These are phyloP conservation scores for Rhodotorula babjevae DNA, from an alignment of 768 basidiomycete genomes.

Conservation along the genomic window DNA sequence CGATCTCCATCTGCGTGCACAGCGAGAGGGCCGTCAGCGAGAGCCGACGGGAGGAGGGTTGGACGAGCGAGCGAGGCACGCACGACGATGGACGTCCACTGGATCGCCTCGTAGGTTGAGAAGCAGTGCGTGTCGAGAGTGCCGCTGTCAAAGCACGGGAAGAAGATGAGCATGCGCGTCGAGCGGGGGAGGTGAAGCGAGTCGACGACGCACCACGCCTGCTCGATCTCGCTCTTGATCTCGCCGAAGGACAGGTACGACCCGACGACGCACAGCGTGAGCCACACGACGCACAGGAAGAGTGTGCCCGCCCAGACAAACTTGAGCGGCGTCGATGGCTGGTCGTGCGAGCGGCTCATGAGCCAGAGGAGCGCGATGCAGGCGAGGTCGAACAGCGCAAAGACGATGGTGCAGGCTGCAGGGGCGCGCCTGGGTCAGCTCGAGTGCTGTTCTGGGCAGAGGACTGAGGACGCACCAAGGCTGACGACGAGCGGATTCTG, in stretches of 20 bases:
- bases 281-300: neutral
- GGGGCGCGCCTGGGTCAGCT: rapidly evolving
- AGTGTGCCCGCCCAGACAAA: neutral
- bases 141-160: neutral
- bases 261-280: neutral
- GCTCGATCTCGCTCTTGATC: neutral
- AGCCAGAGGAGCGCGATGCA: neutral
- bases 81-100: constrained; percentile 13
- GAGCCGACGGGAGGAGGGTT: no score
- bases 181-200: no score
- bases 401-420: neutral
- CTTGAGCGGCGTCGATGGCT: neutral
- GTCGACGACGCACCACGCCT: constrained; percentile 18
- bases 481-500: neutral
- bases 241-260: neutral
- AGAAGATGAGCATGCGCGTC: no score
- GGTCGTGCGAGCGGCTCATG: neutral
- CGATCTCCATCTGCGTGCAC: neutral
- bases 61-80: neutral
- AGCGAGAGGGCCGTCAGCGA: no score
- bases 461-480: neutral
- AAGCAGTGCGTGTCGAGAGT: constrained; percentile 19
- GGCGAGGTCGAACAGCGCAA: neutral
- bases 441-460: no score
- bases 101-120: neutral